Conservation (phyloP, 176 grass and related monocot species). For the Cymbopogon citratus region DNA sequence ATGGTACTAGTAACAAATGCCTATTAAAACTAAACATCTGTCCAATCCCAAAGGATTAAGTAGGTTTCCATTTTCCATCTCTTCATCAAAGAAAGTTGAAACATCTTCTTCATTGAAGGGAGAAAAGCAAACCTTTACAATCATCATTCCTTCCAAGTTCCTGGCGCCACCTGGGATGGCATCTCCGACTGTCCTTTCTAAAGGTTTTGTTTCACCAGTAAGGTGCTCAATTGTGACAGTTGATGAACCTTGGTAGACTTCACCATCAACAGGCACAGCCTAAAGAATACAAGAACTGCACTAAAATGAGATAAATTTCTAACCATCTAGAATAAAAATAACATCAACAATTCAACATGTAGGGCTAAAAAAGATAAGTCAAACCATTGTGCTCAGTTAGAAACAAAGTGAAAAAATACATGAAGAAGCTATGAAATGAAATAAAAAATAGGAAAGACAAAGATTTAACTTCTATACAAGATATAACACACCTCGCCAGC, state of each 20-base stretch:
- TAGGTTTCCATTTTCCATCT: neutral
- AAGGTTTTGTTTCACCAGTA: conserved; percentile 88
- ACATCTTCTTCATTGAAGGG: conserved; percentile 12
- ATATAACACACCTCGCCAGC: conserved; percentile 87
- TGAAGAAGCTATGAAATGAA: conserved; percentile 1
- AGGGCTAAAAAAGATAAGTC: neutral
- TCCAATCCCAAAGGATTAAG: neutral
- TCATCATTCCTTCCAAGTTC: conserved; percentile 99
- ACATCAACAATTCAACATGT: neutral
- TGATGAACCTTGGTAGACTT: conserved; percentile 94
- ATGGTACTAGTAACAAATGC: neutral
- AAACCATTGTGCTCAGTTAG: neutral
- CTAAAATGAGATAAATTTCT: conserved; percentile 31
- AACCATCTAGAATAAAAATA: conserved; percentile 9
- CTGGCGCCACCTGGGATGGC: conserved; percentile 88
- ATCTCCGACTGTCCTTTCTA: conserved; percentile 87
- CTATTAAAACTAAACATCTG: neutral
- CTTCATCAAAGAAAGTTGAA: neutral
- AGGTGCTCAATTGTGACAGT: conserved; percentile 92
- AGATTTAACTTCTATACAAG: conserved; percentile 8
- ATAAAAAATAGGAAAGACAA: conserved; percentile 2
- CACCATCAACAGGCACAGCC: conserved; percentile 98
- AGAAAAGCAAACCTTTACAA: conserved; percentile 69
- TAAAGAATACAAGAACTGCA: conserved; percentile 55
- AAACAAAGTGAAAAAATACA: neutral